A percentile compares a stretch with the other conserved stretches of the same genome.
Evolutionary conservation across 2,329 filamentous ascomycete genomes (phyloP).

Genomic region (Penicillium sp.): DNA sequence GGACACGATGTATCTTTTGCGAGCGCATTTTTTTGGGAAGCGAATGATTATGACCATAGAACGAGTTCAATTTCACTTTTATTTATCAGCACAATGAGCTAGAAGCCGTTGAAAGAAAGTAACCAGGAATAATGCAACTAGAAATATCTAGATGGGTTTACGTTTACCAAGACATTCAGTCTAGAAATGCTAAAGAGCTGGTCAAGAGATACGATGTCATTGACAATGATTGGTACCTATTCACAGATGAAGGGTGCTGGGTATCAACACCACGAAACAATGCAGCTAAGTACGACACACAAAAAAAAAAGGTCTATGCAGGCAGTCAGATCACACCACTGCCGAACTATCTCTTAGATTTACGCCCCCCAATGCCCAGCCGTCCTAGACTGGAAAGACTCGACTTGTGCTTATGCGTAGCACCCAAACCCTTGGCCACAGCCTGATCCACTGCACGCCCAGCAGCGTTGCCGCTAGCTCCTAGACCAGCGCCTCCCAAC

Average conservation of each 20-base stretch:
- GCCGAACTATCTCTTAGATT: slow-evolving; percentile 40
- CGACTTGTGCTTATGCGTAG: slow-evolving; percentile 58
- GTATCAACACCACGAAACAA: slow-evolving; percentile 26
- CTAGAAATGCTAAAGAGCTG: not conserved
- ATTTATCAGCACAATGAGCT: not conserved
- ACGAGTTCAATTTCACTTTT: not conserved
- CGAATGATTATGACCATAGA: slow-evolving; percentile 1
- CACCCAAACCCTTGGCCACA: slow-evolving; percentile 31
- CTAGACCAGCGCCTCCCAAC: slow-evolving; percentile 16
- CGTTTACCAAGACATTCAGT: not conserved
- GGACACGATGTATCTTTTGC: not conserved
- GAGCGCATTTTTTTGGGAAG: slow-evolving; percentile 1
- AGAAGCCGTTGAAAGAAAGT: not conserved
- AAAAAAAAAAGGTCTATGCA: not conserved
- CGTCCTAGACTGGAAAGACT: slow-evolving; percentile 69
- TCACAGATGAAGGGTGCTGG: not conserved
- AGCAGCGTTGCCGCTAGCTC: slow-evolving; percentile 46
- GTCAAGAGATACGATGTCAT: not conserved
- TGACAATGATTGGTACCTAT: not conserved
- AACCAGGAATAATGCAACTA: no score
- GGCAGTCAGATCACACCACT: not conserved
- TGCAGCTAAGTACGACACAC: slow-evolving; percentile 1
- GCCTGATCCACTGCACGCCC: slow-evolving; percentile 15
- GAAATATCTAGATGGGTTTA: no score
- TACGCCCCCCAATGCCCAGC: slow-evolving; percentile 67